phyloP scores from a whole-genome alignment of 495 filamentous ascomycete genomes.

The Penicillium canariense region DNA sequence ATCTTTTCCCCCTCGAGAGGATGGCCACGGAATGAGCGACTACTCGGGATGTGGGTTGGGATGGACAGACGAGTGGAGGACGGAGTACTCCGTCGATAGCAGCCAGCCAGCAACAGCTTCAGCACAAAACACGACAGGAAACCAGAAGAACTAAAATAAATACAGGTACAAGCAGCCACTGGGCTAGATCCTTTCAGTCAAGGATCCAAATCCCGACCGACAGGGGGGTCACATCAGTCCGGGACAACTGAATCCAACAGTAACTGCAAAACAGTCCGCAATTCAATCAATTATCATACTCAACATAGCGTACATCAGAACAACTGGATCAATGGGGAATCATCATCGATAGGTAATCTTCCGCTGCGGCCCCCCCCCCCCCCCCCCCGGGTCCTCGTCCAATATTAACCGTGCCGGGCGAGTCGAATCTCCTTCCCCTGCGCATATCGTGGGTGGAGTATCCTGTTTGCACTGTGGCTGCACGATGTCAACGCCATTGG shows the following conservation, averaged over 20 bases:
- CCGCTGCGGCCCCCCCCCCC: background rate
- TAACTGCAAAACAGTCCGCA: background rate
- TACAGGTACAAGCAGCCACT: background rate
- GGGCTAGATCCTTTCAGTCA: slow-evolving; percentile 3
- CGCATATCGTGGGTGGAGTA: background rate
- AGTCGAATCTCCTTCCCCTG: background rate
- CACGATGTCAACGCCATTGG: slow-evolving; percentile 1
- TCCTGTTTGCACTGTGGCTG: slow-evolving; percentile 5
- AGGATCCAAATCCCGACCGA: slow-evolving; percentile 22
- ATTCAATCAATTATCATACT: too few relatives aligned
- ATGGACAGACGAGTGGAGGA: background rate
- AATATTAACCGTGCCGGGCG: background rate
- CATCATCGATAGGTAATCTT: background rate
- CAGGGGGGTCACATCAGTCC: slow-evolving; percentile 13
- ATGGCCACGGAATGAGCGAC: background rate
- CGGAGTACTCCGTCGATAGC: background rate
- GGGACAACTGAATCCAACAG: background rate
- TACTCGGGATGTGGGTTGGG: background rate
- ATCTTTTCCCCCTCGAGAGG: background rate
- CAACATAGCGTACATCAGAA: background rate
- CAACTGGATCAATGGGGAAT: background rate
- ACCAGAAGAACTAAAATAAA: background rate
- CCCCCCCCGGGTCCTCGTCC: background rate
- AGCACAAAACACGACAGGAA: background rate
- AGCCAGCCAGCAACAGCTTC: background rate